phyloP scores from a whole-genome alignment of 768 basidiomycete species.

The Boletus huronensis region DNA sequence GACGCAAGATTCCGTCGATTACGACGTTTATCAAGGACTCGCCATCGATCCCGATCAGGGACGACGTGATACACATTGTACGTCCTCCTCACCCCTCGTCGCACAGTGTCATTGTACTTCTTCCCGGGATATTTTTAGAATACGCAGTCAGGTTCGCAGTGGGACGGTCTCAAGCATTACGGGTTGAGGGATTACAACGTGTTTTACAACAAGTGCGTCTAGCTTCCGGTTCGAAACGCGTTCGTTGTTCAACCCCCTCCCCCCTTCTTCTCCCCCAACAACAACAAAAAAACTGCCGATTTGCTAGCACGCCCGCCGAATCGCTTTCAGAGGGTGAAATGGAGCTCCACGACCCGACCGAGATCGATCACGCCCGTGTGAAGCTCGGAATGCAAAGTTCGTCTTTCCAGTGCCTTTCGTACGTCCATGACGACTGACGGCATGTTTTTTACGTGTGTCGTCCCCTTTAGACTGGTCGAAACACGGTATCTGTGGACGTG shows the following conservation, averaged over 20 bases:
- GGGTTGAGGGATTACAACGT: conserved; percentile 50
- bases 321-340: conserved; percentile 44
- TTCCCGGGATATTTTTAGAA: conserved; percentile 39
- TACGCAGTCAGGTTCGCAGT: conserved; percentile 68
- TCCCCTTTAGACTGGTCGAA: conserved; percentile 56
- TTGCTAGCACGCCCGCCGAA: conserved; percentile 39
- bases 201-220: conserved; percentile 59
- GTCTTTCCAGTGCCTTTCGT: conserved; percentile 20
- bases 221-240: neutral
- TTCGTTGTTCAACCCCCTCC: neutral
- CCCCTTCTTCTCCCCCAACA: too few relatives aligned
- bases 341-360: conserved; percentile 45
- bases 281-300: neutral
- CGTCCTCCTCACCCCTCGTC: neutral
- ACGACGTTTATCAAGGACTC: conserved; percentile 34
- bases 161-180: conserved; percentile 65
- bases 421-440: neutral
- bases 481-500: conserved; percentile 68
- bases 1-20: conserved; percentile 51
- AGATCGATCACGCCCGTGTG: conserved; percentile 44
- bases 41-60: conserved; percentile 21
- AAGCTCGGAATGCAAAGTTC: conserved; percentile 67
- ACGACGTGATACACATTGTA: conserved; percentile 59
- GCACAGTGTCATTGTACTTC: neutral
- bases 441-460: neutral